A percentile compares a stretch with the other conserved stretches of the same genome.
phyloP scores from a whole-genome alignment of 2,329 filamentous ascomycete species.

The Colletotrichum higginsianum region DNA sequence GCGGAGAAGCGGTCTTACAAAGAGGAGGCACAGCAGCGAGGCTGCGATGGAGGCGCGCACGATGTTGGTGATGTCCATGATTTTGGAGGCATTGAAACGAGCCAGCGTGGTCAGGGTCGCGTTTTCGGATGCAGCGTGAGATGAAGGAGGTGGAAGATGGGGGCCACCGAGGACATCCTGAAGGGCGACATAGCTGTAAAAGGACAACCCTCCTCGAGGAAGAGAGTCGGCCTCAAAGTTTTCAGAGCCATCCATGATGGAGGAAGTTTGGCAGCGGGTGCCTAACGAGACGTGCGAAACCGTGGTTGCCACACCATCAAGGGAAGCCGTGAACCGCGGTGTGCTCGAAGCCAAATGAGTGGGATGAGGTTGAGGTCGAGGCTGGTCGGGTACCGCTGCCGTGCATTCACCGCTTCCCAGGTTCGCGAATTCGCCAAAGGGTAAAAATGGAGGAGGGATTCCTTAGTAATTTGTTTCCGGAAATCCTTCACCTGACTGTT shows the following conservation, averaged over 20 bases:
- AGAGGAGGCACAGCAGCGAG: conserved; percentile 50
- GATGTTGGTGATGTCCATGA: conserved; percentile 40
- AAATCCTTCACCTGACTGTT: conserved; percentile 36
- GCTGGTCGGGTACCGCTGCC: conserved; percentile 17
- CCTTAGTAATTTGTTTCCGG: conserved; percentile 16
- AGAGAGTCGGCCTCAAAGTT: conserved; percentile 6
- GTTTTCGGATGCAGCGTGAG: not conserved
- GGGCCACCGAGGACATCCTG: conserved; percentile 31
- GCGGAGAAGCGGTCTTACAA: conserved; percentile 46
- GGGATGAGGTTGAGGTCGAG: not conserved
- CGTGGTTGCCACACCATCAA: conserved; percentile 29
- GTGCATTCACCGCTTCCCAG: conserved; percentile 30
- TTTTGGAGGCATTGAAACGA: conserved; percentile 7
- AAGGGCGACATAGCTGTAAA: conserved; percentile 31
- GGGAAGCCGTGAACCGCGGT: conserved; percentile 4
- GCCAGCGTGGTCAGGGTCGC: not conserved
- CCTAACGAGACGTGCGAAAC: conserved; percentile 15
- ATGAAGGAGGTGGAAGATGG: conserved; percentile 4
- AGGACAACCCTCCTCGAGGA: not conserved
- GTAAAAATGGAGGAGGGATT: not conserved
- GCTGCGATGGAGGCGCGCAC: conserved; percentile 51
- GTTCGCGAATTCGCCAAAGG: conserved; percentile 15
- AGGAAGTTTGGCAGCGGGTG: conserved; percentile 14
- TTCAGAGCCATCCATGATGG: conserved; percentile 26
- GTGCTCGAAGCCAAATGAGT: conserved; percentile 13